A percentile compares a stretch with the other conserved stretches of the same genome.
phyloP scores from a whole-genome alignment of 2,329 filamentous ascomycete genomes.

The Acrodontium crateriforme region DNA sequence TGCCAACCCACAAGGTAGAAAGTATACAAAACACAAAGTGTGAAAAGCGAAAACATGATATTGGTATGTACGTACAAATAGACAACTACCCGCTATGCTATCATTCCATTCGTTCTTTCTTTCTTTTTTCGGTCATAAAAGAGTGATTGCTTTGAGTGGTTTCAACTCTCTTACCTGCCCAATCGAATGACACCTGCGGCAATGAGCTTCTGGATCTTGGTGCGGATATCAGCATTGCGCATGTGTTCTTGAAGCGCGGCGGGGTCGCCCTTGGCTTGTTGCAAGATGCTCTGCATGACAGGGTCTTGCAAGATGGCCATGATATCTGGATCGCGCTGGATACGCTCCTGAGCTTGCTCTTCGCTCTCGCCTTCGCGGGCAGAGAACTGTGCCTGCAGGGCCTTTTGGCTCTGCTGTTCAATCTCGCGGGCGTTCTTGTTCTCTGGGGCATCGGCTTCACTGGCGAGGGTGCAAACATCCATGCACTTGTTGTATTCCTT shows the following conservation, averaged over 20 bases:
- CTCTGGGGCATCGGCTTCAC: constrained; percentile 59
- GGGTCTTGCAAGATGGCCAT: constrained; percentile 87
- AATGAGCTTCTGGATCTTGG: constrained; percentile 89
- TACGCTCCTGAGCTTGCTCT: constrained; percentile 87
- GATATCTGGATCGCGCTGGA: constrained; percentile 56
- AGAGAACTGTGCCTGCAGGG: constrained; percentile 75
- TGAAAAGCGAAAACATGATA: too few relatives aligned
- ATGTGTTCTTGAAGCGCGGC: constrained; percentile 92
- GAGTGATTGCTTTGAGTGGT: too few relatives aligned
- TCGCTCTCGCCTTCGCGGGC: constrained; percentile 81
- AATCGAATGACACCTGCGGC: constrained; percentile 69
- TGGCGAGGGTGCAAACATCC: constrained; percentile 74
- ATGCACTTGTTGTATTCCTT: constrained; percentile 93
- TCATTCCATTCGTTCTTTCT: too few relatives aligned
- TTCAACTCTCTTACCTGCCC: constrained; percentile 11
- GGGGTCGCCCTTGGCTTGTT: constrained; percentile 90
- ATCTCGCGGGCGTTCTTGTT: constrained; percentile 83
- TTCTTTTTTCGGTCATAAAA: too few relatives aligned
- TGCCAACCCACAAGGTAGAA: too few relatives aligned
- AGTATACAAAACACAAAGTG: too few relatives aligned
- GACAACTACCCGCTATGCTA: too few relatives aligned
- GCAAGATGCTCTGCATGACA: constrained; percentile 91
- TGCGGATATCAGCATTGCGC: constrained; percentile 72
- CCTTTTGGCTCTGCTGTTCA: constrained; percentile 87
- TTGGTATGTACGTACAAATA: too few relatives aligned